Conservation (phyloP, 2,329 filamentous ascomycete genomes). For the Penicillium digitatum region DNA sequence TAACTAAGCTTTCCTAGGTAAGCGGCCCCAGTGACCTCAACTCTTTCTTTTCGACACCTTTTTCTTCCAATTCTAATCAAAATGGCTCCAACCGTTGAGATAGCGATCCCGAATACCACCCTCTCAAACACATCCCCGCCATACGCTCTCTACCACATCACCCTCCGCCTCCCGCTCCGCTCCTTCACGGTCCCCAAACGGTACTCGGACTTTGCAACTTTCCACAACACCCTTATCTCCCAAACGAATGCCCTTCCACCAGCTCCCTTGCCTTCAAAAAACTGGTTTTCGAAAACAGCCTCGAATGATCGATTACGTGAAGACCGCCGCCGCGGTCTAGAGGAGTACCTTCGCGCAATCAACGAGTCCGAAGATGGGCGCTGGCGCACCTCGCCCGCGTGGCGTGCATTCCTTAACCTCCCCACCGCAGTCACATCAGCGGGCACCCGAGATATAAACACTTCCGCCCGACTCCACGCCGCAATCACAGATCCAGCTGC, state of each 20-base stretch:
- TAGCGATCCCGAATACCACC: slow-evolving; percentile 49
- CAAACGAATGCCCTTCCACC: slow-evolving; percentile 53
- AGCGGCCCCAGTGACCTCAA: background rate
- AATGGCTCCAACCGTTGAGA: slow-evolving; percentile 46
- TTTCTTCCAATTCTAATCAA: slow-evolving; percentile 2
- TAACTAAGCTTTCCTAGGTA: slow-evolving; percentile 9
- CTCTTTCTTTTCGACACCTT: slow-evolving; percentile 4
- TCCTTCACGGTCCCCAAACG: slow-evolving; percentile 58
- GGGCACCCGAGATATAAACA: slow-evolving; percentile 25
- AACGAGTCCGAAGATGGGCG: slow-evolving; percentile 53
- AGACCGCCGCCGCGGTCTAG: slow-evolving; percentile 53
- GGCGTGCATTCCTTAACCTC: slow-evolving; percentile 57
- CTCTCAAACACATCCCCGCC: slow-evolving; percentile 49
- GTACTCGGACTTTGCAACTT: slow-evolving; percentile 60
- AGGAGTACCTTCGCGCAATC: slow-evolving; percentile 57
- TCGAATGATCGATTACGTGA: slow-evolving; percentile 56
- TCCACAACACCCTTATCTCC: slow-evolving; percentile 51
- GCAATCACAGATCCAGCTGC: slow-evolving; percentile 40
- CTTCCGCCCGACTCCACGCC: slow-evolving; percentile 42
- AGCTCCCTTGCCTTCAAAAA: slow-evolving; percentile 54
- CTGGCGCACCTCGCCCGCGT: slow-evolving; percentile 56
- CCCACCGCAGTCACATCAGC: slow-evolving; percentile 41
- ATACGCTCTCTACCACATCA: slow-evolving; percentile 60
- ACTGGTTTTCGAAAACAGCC: slow-evolving; percentile 57
- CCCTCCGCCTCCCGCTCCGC: slow-evolving; percentile 58